Conservation (phyloP, 371 early-diverging fungal species). For the Apophysomyces trapeziformis region DNA sequence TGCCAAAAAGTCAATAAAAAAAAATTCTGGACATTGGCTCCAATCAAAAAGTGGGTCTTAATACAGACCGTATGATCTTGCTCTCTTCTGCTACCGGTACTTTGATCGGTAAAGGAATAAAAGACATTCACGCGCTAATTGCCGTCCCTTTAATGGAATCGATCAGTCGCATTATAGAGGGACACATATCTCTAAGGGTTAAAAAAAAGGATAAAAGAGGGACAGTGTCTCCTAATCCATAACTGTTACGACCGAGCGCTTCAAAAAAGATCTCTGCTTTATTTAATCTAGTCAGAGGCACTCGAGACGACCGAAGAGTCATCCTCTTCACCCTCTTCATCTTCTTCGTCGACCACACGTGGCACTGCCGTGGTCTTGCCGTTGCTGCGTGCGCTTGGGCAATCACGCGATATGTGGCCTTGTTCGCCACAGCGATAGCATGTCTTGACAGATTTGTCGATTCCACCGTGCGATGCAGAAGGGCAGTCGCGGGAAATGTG, state of each 20-base stretch:
- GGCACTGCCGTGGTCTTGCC: slow-evolving; percentile 8
- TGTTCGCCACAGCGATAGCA: slow-evolving; percentile 43
- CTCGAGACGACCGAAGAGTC: neutral
- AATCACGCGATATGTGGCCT: slow-evolving; percentile 47
- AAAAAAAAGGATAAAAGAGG: neutral
- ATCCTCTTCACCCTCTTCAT: slow-evolving; percentile 11
- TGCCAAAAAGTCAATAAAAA: neutral
- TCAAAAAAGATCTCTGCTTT: neutral
- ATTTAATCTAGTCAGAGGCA: neutral
- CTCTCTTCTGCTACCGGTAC: neutral
- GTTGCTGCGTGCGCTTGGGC: slow-evolving; percentile 19
- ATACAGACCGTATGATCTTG: neutral
- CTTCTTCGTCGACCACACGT: slow-evolving; percentile 29
- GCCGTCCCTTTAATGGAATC: too few relatives aligned
- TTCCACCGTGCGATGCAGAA: slow-evolving; percentile 9
- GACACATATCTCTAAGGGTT: neutral
- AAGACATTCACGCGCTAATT: too few relatives aligned
- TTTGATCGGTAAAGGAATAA: neutral
- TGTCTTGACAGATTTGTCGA: slow-evolving; percentile 32
- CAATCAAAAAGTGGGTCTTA: too few relatives aligned
- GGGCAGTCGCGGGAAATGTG: slow-evolving; percentile 63
- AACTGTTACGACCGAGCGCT: too few relatives aligned
- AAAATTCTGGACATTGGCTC: too few relatives aligned
- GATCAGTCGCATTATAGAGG: too few relatives aligned
- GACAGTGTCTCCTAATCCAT: too few relatives aligned